Conservation (phyloP, 768 basidiomycete genomes). For the Nevesoporus exiguus region DNA sequence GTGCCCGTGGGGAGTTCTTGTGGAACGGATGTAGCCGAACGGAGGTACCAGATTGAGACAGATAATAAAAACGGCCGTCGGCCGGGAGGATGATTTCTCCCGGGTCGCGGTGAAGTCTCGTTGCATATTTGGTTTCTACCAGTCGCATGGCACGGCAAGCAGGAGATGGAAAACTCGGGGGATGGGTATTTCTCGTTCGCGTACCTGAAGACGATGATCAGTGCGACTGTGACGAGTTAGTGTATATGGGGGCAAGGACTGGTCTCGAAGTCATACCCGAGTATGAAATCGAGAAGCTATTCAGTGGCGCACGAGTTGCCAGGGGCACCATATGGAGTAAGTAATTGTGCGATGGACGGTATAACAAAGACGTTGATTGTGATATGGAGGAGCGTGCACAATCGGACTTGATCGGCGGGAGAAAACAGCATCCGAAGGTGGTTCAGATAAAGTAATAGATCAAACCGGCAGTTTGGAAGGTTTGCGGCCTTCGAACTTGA, state of each 20-base stretch:
- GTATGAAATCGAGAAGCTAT: conserved; percentile 12
- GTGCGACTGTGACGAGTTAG: conserved; percentile 1
- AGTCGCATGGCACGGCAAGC: not conserved
- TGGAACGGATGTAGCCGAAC: conserved; percentile 25
- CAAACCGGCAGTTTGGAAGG: conserved; percentile 24
- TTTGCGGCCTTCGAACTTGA: conserved; percentile 32
- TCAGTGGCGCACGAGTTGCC: conserved; percentile 15
- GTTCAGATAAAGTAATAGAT: conserved; percentile 33
- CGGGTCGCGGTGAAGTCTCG: not conserved
- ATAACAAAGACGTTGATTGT: conserved; percentile 13
- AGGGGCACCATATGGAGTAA: conserved; percentile 11
- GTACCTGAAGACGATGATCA: conserved; percentile 18
- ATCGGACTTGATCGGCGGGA: conserved; percentile 36
- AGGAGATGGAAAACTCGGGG: conserved; percentile 1
- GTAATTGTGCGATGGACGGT: conserved; percentile 8
- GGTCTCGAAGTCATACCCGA: conserved; percentile 2
- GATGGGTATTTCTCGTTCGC: not conserved
- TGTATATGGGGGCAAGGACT: not conserved
- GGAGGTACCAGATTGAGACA: conserved; percentile 24
- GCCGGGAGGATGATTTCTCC: conserved; percentile 11
- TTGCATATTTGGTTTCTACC: not conserved
- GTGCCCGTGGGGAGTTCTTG: conserved; percentile 22
- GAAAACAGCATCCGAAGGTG: conserved; percentile 25
- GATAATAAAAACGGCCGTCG: conserved; percentile 7
- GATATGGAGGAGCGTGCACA: conserved; percentile 14